Base-by-base conservation (phyloP, 805 yeast species). In the Cyberlindnera mississippiensis region DNA sequence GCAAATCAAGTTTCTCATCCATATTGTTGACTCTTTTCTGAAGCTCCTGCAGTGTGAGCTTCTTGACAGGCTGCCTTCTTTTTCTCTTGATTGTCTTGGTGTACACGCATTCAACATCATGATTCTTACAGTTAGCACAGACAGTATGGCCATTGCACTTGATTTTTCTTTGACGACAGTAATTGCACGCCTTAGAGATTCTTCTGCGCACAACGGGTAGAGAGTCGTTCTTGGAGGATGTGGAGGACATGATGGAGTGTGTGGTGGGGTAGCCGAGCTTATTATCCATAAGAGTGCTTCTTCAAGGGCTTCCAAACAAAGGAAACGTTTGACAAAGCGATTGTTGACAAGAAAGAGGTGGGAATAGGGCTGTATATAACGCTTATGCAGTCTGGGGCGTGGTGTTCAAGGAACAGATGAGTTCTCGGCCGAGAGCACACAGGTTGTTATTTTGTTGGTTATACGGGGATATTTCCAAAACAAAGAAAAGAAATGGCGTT, bases 41-140 rank as follows among this genome's bases (percentile, higher is more conserved):
- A n/a, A 57, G 18, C 4, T 56, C 58, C 28, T 50, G 52, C 14
- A 56, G 24, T 4, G 56, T 48, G 16, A 50, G 40, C 35, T 53
- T 56, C 49, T 50, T 55, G 0, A 33, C 33, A n/a, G 38, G 35
- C 17, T 27, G 35, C 14, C 41, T 44, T 42, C 49, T 55, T 46
- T 51, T 56, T 41, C 48, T 53, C 31, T 49, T 47, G 8, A 50
- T 37, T 2, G 55, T 49, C 41, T 55, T 50, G 4, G 61, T 52
- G 61, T 89, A 89, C 0, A 90, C 78, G 62, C 96, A 89, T 33
- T 76, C 83, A 59, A 84, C 85, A 18, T 81, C 74, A 62, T 88
- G 90, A 3, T 82, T 95, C 3, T 95, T 82, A 58, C 96, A 89
- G 57, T 85, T 90, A 20, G 82, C 74, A 61, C 93, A 85, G 1